Evolutionary conservation across 108 stramenopile genomes (phyloP).

Genomic region (Conticribra guillardii): DNA sequence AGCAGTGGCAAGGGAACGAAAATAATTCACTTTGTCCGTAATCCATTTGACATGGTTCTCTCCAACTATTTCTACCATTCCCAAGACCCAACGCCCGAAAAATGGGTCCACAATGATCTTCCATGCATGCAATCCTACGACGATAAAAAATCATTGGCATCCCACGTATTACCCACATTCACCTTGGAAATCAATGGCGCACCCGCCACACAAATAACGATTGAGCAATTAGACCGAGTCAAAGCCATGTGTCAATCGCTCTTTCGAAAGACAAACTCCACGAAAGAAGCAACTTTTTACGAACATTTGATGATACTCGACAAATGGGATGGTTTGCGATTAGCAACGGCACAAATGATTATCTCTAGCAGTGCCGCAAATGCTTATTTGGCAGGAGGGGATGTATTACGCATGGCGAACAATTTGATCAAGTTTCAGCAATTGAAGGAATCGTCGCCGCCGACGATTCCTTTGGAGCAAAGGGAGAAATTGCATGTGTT

Average conservation of each 20-base stretch:
- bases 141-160: not conserved
- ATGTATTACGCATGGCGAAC: slow-evolving; percentile 30
- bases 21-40: slow-evolving; percentile 21
- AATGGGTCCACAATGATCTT: slow-evolving; percentile 21
- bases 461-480: not conserved
- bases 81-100: slow-evolving; percentile 35
- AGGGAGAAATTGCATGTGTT: slow-evolving; percentile 5
- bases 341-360: slow-evolving; percentile 10
- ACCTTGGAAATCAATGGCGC: not conserved
- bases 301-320: slow-evolving; percentile 9
- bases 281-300: not conserved
- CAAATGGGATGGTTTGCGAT: slow-evolving; percentile 12
- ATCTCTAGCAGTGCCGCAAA: not conserved
- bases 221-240: slow-evolving; percentile 1
- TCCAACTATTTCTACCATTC: slow-evolving; percentile 30
- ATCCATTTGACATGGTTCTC: slow-evolving; percentile 29
- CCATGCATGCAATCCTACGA: not conserved
- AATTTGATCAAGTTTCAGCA: slow-evolving; percentile 22
- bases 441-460: not conserved
- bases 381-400: slow-evolving; percentile 4
- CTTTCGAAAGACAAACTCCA: not conserved
- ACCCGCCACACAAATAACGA: not conserved
- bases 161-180: slow-evolving; percentile 3
- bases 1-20: slow-evolving; percentile 14
- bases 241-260: slow-evolving; percentile 8